Base-by-base conservation (phyloP, 2,329 filamentous ascomycete species). In the Trichoderma gracile region DNA sequence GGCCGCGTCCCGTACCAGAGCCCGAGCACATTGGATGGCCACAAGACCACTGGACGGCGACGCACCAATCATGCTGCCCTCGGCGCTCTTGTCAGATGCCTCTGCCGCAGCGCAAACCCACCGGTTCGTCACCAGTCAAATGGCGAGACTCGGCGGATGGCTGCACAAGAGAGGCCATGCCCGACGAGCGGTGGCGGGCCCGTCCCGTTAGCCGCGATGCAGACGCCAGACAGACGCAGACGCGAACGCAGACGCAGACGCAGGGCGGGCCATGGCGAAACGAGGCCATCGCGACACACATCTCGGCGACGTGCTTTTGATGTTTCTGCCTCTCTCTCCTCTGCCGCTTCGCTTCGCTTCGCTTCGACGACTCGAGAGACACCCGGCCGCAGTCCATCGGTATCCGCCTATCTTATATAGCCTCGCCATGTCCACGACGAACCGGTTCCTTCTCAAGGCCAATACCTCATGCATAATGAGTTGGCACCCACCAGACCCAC, bases 401-500 rank as follows among this genome's bases (percentile, higher is more conserved):
- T 49, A 19, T 46, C 53, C 43, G 56, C 56, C 63, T 42, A 19
- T 54, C 63, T 65, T 65, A 57, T 65, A 65, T 65, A 65, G 63
- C 42, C 50, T 60, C 49, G 42, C 42, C 33, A 49, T 33, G 43
- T 65, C 19, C 57, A 57, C 55, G 43, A 57, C 27, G 57, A 56
- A 49, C 50, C 50, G 50, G 52, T 56, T 62, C 43, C 23, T 56
- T 57, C 57, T 65, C 10, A 42, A 57, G 60, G 43, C 60, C 40
- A 63, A 58, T 66, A 66, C 40, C 40, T 61, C 49, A 61, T 66
- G 64, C 64, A 66, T 60, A 66, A 66, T 66, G 64, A 66, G 59
- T 58, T 66, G 64, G 47, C 64, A 66, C 46, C 42, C 53, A 43
- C 46, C 23, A 53, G 64, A 59, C 59, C 64, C 64, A 60, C 56